Percentiles rank a stretch among this genome's conserved stretches.
Conservation (phyloP, 208 protist genomes). For the Leishmania braziliensis region DNA sequence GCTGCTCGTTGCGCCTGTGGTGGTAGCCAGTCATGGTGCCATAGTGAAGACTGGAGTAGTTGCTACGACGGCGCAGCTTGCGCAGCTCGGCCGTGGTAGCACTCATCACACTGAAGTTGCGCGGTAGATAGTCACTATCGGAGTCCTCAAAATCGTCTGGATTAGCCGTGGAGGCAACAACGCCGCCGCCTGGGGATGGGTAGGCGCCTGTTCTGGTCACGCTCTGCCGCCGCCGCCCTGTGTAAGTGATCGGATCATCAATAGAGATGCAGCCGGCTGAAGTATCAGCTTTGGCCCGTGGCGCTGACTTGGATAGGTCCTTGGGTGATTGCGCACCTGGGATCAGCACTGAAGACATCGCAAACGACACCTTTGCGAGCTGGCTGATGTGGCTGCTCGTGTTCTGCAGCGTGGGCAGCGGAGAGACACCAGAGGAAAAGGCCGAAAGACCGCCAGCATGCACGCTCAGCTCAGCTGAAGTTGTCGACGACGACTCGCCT, state of each 20-base stretch:
- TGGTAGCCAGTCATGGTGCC: slow-evolving; percentile 31
- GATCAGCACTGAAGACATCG: slow-evolving; percentile 8
- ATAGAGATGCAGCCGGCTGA: slow-evolving; percentile 4
- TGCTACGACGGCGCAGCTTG: slow-evolving; percentile 28
- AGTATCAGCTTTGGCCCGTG: background rate
- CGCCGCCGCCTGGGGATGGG: background rate
- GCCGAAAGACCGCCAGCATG: background rate
- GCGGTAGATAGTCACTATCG: slow-evolving; percentile 12
- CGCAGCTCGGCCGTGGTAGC: slow-evolving; percentile 28
- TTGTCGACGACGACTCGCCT: background rate
- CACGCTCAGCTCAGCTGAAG: background rate
- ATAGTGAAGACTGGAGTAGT: slow-evolving; percentile 34
- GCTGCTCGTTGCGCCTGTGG: slow-evolving; percentile 13
- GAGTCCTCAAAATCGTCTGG: slow-evolving; percentile 1
- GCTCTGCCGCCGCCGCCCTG: background rate
- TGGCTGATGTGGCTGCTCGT: background rate
- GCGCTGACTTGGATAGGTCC: slow-evolving; percentile 3
- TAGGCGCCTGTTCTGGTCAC: background rate
- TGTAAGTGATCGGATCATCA: slow-evolving; percentile 13
- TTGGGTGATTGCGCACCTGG: slow-evolving; percentile 2
- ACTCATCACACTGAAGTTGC: slow-evolving; percentile 16
- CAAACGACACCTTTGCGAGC: background rate
- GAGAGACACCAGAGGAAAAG: slow-evolving; percentile 5
- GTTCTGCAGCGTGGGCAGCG: background rate
- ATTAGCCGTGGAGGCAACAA: background rate